A percentile compares a stretch with the other conserved stretches of the same genome.
phyloP scores from a whole-genome alignment of 495 filamentous ascomycete species.

The Annulohypoxylon stygium region DNA sequence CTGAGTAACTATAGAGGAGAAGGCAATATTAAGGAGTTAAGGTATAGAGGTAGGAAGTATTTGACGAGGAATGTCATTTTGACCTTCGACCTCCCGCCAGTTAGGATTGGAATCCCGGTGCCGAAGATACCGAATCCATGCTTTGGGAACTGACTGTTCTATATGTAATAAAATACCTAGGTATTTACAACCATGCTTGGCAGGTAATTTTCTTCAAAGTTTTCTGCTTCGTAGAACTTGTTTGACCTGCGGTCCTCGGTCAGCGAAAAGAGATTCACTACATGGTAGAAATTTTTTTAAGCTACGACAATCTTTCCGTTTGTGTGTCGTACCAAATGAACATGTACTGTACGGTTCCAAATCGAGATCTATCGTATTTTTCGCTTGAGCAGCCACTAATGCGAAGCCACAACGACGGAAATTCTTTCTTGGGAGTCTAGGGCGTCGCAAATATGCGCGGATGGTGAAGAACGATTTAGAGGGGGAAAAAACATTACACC shows the following conservation, averaged over 20 bases:
- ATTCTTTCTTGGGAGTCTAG: not conserved
- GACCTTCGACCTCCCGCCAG: conserved; percentile 37
- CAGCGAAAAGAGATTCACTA: conserved; percentile 44
- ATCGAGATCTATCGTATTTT: conserved; percentile 35
- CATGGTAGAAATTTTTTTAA: conserved; percentile 1
- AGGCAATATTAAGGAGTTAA: conserved; percentile 31
- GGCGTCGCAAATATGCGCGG: conserved; percentile 20
- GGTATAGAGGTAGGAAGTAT: conserved; percentile 28
- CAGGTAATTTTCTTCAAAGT: conserved; percentile 11
- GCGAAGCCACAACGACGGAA: conserved; percentile 23
- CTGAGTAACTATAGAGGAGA: conserved; percentile 29
- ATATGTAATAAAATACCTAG: conserved; percentile 45
- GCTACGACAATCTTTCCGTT: conserved; percentile 28
- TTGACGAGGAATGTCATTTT: conserved; percentile 31
- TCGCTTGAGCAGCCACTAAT: conserved; percentile 20
- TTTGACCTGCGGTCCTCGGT: conserved; percentile 44
- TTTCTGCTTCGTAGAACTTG: conserved; percentile 25
- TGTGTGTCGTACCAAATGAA: conserved; percentile 34
- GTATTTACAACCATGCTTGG: conserved; percentile 36
- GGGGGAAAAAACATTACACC: conserved; percentile 29
- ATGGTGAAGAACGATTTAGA: conserved; percentile 38
- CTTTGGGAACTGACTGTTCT: conserved; percentile 37
- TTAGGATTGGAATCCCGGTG: conserved; percentile 47
- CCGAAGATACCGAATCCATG: conserved; percentile 50
- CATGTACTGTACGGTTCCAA: conserved; percentile 30